Conservation (phyloP, 257 asterid species). For the Asclepias syriaca region DNA sequence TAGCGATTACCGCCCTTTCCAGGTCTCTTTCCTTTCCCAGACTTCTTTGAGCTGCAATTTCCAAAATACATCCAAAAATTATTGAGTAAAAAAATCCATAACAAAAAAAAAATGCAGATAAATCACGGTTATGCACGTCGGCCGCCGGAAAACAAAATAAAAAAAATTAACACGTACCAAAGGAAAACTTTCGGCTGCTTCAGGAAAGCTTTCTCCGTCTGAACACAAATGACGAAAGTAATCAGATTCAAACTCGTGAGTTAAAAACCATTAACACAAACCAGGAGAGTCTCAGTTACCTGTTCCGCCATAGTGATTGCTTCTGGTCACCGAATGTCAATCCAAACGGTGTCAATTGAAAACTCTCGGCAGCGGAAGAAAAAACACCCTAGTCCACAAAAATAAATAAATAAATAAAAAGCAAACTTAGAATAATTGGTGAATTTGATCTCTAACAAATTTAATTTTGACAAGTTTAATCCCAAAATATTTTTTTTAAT, state of each 20-base stretch:
- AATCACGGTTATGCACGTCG: neutral
- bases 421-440: too few species aligned
- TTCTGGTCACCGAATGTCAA: neutral
- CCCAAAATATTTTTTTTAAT: too few species aligned
- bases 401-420: neutral
- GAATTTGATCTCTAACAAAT: too few species aligned
- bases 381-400: neutral
- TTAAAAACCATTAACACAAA: neutral
- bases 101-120: too few species aligned
- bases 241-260: neutral
- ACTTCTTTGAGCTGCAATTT: slow-evolving; percentile 50
- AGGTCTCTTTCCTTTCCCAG: slow-evolving; percentile 54
- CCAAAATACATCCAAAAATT: neutral
- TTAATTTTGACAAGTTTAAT: too few species aligned
- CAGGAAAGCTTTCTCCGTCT: slow-evolving; percentile 76
- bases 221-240: neutral
- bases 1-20: slow-evolving; percentile 66
- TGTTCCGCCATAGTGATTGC: neutral
- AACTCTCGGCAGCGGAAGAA: neutral
- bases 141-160: neutral
- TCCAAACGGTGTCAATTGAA: neutral
- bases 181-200: slow-evolving; percentile 74
- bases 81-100: too few species aligned
- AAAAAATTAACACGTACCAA: slow-evolving; percentile 22
- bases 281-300: neutral